Base-by-base conservation (phyloP, 768 basidiomycete genomes). In the Hydnomerulius pinastri region DNA sequence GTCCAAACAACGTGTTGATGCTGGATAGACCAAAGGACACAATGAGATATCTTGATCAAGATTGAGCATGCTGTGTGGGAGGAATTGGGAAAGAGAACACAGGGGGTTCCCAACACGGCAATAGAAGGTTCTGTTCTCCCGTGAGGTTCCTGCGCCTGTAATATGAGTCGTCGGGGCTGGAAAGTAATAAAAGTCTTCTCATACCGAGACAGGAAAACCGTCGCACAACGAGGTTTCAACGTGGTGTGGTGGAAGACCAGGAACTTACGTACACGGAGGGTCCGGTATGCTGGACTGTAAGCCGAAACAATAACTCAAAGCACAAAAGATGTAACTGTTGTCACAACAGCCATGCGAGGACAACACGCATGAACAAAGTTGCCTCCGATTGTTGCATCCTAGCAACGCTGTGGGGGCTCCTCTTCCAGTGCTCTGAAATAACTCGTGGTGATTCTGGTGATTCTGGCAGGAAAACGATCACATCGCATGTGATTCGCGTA, bases 1-100 rank as follows among this genome's bases (percentile, higher is more conserved):
- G 65, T 66, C 50, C 56, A 53, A 50, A 55, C 55, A 70, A 68
- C 67, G 67, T 68, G 68, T 69, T 70, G 64, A 66, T 67, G 51
- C 20, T 41, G 43, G 51, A 48, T 47, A 24, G 44, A 39, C 27
- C 23, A 44, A 54, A 48, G 48, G 32, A 36, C 42, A 56, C 51
- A 56, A 46, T 42, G 46, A 65, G 64, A 52, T 60, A 56, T 61
- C 53, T 63, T 59, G 65, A 69, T 67, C 66, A 57, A 66, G 61
- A 63, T 57, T 60, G 43, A 53, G 54, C 53, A 61, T 39, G 49
- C 55, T 57, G 59, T 56, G 61, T 45, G 48, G 54, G 55, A 46
- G 39, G 43, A 45, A 27, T 27, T 47, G 25, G 48, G 46, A 47
- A 43, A 51, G n/a, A 48, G 50, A 36, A 43, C 46, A 58, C 53